Base-by-base conservation (phyloP, 345 rosid genomes). In the Erucastrum elatum region DNA sequence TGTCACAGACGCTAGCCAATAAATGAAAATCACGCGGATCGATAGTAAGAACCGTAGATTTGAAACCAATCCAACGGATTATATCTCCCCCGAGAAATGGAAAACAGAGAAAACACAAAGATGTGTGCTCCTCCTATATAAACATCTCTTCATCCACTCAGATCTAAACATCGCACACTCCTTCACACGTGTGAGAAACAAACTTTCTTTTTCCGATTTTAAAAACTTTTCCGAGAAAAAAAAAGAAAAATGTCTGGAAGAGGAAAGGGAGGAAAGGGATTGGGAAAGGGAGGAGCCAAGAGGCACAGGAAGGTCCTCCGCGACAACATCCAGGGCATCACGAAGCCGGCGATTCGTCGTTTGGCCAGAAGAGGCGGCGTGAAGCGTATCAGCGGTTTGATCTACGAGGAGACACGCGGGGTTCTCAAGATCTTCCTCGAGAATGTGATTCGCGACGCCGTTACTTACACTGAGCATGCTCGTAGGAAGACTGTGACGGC, bases 261-360 rank as follows among this genome's bases (percentile, higher is more conserved):
- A 49, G 86, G 86, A 16, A 84, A 84, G 68, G 86, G 86, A 70
- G 86, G 86, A 53, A 84, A 84, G 51, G 86, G 86, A 66, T 59
- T 84, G 31, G 86, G 86, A 33, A 84, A 84, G 34, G 86, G 86
- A 74, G 86, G 86, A 66, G 86, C 86, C 1, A 84, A 84, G 80
- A 60, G 86, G 6, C 86, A 84, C 69, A 46, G 86, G 59, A 84
- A 84, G 70, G 86, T 84, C 1, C 86, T 84, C 66, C 77, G 85
- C 0, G 85, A 82, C 16, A 83, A 83, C 25, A 83, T 83, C 30
- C 85, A 83, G 59, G 85, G 85, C 0, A 82, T 82, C 35, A 82
- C 85, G 15, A 82, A 82, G 67, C 85, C 85, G 44, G 85, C 85
- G 68, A 82, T 82, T 60, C 74, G 85, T 0, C 75, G 85, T 27